Evolutionary conservation across 768 basidiomycete species (phyloP).

Genomic region (Mycena crocata): DNA sequence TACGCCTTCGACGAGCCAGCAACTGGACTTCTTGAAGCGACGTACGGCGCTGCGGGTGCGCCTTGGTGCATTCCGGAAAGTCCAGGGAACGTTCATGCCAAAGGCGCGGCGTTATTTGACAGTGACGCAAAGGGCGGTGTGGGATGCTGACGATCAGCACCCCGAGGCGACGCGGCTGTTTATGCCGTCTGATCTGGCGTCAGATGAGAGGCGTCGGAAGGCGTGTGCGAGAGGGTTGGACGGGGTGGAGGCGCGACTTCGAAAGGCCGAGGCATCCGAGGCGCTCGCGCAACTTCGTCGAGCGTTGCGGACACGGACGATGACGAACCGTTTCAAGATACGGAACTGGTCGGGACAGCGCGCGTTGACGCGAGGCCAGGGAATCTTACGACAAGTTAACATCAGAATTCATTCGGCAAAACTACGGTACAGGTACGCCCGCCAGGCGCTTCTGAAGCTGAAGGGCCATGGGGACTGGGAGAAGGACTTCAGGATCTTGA

Average conservation of each 20-base stretch:
- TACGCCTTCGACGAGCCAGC: background rate
- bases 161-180: background rate
- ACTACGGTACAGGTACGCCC: conserved; percentile 5
- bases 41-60: background rate
- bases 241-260: background rate
- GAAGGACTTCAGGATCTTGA: background rate
- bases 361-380: background rate
- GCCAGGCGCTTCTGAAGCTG: background rate
- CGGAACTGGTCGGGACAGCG: conserved; percentile 1
- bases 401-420: background rate
- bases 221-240: background rate
- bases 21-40: background rate
- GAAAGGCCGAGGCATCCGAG: background rate
- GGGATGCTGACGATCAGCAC: background rate
- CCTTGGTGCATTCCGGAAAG: background rate
- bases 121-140: background rate
- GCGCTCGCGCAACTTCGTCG: background rate
- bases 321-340: background rate
- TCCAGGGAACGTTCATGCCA: background rate
- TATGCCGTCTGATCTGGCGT: background rate
- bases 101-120: background rate
- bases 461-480: background rate
- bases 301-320: background rate
- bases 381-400: background rate
- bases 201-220: background rate